A percentile compares a stretch with the other conserved stretches of the same genome.
These are phyloP conservation scores for Vitis rupestris DNA, from an alignment of 164 flowering plant species.

Conservation along the genomic window DNA sequence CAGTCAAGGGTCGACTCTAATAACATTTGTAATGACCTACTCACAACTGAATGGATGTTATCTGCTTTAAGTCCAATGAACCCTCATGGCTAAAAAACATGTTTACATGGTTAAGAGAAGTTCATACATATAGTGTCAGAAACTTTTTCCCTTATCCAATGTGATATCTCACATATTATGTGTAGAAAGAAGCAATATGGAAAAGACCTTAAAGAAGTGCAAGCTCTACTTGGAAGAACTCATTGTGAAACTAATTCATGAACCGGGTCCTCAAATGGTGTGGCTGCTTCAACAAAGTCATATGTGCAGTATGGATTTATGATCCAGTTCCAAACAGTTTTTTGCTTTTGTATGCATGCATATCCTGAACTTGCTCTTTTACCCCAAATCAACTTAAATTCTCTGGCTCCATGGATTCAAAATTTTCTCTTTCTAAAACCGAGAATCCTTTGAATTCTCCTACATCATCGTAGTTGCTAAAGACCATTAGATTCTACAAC, in stretches of 20 bases:
- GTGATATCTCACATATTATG: too few relatives aligned
- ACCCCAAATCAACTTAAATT: neutral
- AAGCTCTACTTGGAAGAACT: neutral
- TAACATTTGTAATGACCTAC: too few relatives aligned
- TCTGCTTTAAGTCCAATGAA: too few relatives aligned
- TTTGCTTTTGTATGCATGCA: neutral
- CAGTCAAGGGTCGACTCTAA: too few relatives aligned
- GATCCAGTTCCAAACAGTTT: neutral
- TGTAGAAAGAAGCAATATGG: too few relatives aligned
- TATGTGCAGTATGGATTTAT: neutral
- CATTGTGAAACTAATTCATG: neutral
- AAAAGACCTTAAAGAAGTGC: too few relatives aligned
- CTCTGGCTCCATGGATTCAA: neutral
- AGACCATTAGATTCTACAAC: neutral
- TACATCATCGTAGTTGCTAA: neutral
- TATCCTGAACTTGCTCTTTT: neutral
- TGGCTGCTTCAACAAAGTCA: neutral
- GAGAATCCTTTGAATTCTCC: neutral
- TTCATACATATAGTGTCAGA: too few relatives aligned
- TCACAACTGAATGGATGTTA: too few relatives aligned
- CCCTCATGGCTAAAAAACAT: too few relatives aligned
- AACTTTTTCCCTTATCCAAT: too few relatives aligned
- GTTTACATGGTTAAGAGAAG: too few relatives aligned
- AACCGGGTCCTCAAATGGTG: neutral
- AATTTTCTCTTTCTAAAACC: neutral